Evolutionary conservation across 306 rosid genomes (phyloP).

Genomic region (Inga laurina): DNA sequence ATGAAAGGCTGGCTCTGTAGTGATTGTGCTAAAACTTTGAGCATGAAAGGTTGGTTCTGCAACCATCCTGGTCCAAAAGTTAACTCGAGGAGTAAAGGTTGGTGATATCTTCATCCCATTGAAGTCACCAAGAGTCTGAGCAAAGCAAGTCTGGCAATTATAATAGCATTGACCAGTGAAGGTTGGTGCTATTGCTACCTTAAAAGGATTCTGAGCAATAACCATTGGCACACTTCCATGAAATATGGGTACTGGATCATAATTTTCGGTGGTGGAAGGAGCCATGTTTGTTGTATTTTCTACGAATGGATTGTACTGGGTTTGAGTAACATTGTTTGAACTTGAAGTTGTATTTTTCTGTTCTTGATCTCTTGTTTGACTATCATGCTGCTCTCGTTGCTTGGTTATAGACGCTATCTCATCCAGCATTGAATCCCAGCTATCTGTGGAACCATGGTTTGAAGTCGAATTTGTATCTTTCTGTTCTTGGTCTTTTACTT

Average conservation of each 20-base stretch:
- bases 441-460: constrained; percentile 10
- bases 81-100: not conserved
- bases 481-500: not conserved
- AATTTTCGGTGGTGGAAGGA: not conserved
- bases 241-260: constrained; percentile 20
- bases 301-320: constrained; percentile 68
- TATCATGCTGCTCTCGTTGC: not conserved
- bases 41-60: constrained; percentile 12
- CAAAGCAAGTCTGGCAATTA: not conserved
- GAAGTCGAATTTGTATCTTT: not conserved
- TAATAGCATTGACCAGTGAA: not conserved
- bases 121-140: no score
- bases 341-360: not conserved
- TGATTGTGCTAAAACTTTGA: not conserved
- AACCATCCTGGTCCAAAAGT: no score
- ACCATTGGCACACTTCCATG: constrained; percentile 22
- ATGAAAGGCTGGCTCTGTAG: not conserved
- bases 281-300: constrained; percentile 34
- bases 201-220: not conserved
- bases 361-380: not conserved
- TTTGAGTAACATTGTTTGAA: constrained; percentile 18
- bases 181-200: not conserved
- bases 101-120: not conserved
- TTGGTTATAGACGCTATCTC: constrained; percentile 28
- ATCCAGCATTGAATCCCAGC: constrained; percentile 64